Evolutionary conservation across 768 basidiomycete genomes (phyloP).

Genomic region (Rhodotorula toruloides): DNA sequence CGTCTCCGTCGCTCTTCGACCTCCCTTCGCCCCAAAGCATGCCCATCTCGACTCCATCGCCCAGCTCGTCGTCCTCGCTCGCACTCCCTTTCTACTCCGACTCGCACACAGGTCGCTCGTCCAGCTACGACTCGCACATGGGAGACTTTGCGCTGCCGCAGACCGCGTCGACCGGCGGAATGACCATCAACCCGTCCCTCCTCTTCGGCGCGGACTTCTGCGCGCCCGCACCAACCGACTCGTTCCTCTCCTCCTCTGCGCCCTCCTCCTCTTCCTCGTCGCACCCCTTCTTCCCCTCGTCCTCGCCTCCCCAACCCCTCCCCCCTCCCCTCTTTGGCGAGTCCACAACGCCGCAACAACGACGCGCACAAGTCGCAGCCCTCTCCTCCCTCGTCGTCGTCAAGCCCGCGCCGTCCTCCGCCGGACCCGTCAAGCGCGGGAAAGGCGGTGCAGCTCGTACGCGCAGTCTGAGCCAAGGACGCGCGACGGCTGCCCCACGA

Average conservation of each 20-base stretch:
- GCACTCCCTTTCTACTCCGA: neutral
- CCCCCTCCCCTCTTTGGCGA: neutral
- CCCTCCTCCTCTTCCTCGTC: neutral
- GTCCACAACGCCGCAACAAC: neutral
- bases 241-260: neutral
- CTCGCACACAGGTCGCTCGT: neutral
- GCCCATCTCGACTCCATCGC: neutral
- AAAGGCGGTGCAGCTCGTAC: neutral
- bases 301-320: neutral
- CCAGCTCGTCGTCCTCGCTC: neutral
- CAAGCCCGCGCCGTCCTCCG: neutral
- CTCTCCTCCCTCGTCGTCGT: neutral
- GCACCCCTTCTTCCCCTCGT: neutral
- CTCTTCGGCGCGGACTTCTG: neutral
- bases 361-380: neutral
- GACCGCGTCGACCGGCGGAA: neutral
- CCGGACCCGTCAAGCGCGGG: neutral
- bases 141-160: too few relatives aligned
- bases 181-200: conserved; percentile 1
- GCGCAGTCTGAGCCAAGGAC: neutral
- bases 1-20: neutral
- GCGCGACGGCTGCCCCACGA: neutral
- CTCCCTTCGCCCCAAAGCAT: neutral
- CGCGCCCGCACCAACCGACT: neutral
- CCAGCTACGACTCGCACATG: neutral